Percentiles rank a stretch among this genome's conserved stretches.
Evolutionary conservation across 176 grass and related monocot species (phyloP).

Genomic region (Zoysia pacifica): DNA sequence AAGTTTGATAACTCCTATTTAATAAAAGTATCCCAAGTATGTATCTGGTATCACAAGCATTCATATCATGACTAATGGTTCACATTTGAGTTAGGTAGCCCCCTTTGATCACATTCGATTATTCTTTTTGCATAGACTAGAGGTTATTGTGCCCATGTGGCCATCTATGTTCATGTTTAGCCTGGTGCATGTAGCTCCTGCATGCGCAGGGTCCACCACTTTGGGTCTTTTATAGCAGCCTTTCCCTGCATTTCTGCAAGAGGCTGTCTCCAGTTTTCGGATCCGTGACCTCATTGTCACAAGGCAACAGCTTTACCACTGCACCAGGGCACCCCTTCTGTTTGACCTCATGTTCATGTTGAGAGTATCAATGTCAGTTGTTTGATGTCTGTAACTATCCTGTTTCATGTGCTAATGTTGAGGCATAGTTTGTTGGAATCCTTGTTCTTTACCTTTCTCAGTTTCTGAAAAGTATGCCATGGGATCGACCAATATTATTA

Average conservation of each 20-base stretch:
- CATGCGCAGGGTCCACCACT: too few relatives aligned
- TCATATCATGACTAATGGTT: constrained; percentile 4
- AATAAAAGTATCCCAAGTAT: not conserved
- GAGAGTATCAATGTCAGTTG: not conserved
- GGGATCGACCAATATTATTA: not conserved
- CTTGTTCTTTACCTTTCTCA: not conserved
- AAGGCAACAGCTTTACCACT: too few relatives aligned
- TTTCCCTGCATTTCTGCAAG: not conserved
- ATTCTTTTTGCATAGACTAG: not conserved
- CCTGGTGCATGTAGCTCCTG: too few relatives aligned
- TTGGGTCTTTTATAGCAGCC: too few relatives aligned
- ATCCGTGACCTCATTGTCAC: too few relatives aligned
- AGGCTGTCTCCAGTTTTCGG: too few relatives aligned
- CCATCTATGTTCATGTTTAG: not conserved
- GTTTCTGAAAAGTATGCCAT: not conserved
- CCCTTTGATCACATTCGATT: not conserved
- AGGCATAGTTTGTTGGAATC: constrained; percentile 2
- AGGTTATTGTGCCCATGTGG: not conserved
- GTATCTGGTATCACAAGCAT: not conserved
- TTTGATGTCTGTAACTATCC: not conserved
- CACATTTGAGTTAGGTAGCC: not conserved
- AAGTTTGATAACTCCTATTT: not conserved
- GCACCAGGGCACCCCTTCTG: too few relatives aligned
- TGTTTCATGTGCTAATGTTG: not conserved
- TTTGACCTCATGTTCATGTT: not conserved